Conservation (phyloP, 208 protist species). For the Porcisia deanei region DNA sequence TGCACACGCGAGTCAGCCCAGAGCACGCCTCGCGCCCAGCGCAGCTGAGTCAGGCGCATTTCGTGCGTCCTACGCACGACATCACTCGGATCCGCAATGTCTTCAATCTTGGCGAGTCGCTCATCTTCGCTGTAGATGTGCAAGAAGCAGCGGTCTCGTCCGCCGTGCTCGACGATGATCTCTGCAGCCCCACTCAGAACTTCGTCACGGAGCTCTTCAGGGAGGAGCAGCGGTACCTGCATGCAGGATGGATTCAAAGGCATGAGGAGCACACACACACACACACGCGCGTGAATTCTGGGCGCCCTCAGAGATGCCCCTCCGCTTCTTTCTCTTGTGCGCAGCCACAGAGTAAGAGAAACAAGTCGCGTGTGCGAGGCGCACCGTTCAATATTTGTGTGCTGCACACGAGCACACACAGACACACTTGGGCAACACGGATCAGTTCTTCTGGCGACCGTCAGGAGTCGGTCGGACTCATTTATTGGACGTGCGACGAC, state of each 20-base stretch:
- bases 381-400: neutral
- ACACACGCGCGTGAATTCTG: neutral
- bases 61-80: conserved; percentile 28
- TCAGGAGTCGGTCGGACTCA: neutral
- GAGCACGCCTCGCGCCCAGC: conserved; percentile 56
- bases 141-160: conserved; percentile 47
- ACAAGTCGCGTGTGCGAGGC: neutral
- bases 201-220: conserved; percentile 38
- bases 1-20: conserved; percentile 41
- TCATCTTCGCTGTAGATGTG: conserved; percentile 72
- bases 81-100: neutral
- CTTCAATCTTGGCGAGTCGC: conserved; percentile 35
- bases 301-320: neutral
- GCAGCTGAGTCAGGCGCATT: conserved; percentile 43
- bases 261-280: neutral
- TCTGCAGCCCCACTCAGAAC: conserved; percentile 53
- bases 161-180: conserved; percentile 49
- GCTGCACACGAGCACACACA: neutral
- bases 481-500: neutral
- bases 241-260: conserved; percentile 1
- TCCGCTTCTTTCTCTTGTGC: neutral
- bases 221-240: conserved; percentile 28
- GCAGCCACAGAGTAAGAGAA: neutral
- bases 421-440: neutral
- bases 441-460: neutral